phyloP scores from a whole-genome alignment of 139 green algal species.

The Chlorella sorokiniana region DNA sequence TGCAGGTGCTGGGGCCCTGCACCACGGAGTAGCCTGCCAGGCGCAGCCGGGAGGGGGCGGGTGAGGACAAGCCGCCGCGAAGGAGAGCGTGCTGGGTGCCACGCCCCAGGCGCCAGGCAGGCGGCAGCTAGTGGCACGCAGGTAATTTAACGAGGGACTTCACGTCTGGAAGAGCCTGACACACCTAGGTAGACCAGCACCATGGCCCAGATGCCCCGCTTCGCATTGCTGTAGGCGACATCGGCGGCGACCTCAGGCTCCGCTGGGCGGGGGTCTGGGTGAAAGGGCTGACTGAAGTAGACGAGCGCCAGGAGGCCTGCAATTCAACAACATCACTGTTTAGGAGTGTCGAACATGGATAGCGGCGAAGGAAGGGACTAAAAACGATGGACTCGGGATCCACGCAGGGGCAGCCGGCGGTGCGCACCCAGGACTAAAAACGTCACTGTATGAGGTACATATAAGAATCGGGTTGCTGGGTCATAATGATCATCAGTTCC shows the following conservation, averaged over 20 bases:
- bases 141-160: too few relatives aligned
- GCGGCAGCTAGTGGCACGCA: too few relatives aligned
- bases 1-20: constrained; percentile 71
- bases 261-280: constrained; percentile 9
- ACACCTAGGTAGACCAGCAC: constrained; percentile 64
- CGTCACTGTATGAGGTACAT: constrained; percentile 65
- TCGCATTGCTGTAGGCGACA: constrained; percentile 47
- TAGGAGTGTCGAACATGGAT: neutral
- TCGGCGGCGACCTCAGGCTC: constrained; percentile 18
- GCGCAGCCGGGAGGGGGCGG: neutral
- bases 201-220: constrained; percentile 60
- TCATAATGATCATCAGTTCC: too few relatives aligned
- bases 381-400: too few relatives aligned
- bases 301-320: constrained; percentile 41
- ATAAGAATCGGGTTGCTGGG: constrained; percentile 65
- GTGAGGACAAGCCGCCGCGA: too few relatives aligned
- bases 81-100: too few relatives aligned
- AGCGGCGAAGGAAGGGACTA: neutral
- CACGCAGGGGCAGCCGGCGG: neutral
- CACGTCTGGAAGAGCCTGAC: constrained; percentile 1
- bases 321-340: neutral
- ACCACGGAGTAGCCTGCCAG: constrained; percentile 70
- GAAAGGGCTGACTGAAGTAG: constrained; percentile 44
- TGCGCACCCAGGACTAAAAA: constrained; percentile 57
- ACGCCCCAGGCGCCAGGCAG: too few relatives aligned